phyloP scores from a whole-genome alignment of 192 early-diverging fungal species.

The Jimgerdemannia flammicorona region DNA sequence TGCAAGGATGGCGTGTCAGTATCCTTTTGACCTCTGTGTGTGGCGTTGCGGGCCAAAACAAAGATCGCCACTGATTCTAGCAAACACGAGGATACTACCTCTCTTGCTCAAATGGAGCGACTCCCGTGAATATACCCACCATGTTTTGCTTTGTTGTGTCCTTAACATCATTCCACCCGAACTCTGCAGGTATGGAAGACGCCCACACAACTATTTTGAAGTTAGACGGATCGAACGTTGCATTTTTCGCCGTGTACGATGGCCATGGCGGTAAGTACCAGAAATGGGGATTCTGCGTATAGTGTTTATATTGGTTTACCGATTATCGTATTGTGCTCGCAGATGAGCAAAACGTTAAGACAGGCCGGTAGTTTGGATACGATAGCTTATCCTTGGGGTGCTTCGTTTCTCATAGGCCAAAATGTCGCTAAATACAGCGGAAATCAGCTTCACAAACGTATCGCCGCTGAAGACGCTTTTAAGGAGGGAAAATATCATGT shows the following conservation, averaged over 20 bases:
- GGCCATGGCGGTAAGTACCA: constrained; percentile 80
- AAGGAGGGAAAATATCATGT: constrained; percentile 59
- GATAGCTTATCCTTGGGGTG: too few relatives aligned
- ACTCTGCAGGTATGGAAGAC: constrained; percentile 88
- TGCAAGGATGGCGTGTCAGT: constrained; percentile 96
- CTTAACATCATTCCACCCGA: constrained; percentile 12
- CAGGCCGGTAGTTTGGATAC: too few relatives aligned
- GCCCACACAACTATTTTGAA: constrained; percentile 87
- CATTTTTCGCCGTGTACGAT: constrained; percentile 97
- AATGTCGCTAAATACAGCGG: constrained; percentile 86
- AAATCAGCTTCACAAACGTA: constrained; percentile 66
- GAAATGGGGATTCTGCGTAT: not conserved
- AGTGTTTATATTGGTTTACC: not conserved
- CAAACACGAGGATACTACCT: not conserved
- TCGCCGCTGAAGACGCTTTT: constrained; percentile 63
- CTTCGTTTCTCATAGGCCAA: constrained; percentile 38
- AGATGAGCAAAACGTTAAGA: too few relatives aligned
- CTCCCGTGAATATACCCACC: constrained; percentile 7
- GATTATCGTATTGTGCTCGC: not conserved
- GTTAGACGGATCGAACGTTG: constrained; percentile 57
- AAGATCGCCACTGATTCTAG: too few relatives aligned
- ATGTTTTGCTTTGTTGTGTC: not conserved
- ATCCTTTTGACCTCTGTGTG: constrained; percentile 22
- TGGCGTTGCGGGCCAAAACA: too few relatives aligned
- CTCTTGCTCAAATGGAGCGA: constrained; percentile 10